Conservation (phyloP, 2,329 filamentous ascomycete species). For the Xylariaceae sp. region DNA sequence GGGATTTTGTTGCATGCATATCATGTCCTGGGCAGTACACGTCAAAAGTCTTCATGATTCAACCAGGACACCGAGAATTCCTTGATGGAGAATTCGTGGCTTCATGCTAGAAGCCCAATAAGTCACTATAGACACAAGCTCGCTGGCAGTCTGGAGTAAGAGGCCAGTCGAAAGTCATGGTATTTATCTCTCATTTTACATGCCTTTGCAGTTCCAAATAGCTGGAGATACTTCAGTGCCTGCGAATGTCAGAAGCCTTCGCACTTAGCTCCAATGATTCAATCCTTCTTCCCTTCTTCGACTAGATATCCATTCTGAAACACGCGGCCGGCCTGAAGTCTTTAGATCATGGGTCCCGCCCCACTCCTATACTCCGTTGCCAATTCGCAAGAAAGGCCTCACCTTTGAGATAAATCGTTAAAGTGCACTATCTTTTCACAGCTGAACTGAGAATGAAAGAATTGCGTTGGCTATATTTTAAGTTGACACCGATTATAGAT, state of each 20-base stretch:
- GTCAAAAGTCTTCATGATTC: too few species aligned
- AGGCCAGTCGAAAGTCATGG: too few species aligned
- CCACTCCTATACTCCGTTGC: slow-evolving; percentile 2
- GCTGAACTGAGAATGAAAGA: not conserved
- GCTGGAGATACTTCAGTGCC: not conserved
- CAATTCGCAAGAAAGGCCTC: slow-evolving; percentile 7
- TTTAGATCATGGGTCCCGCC: slow-evolving; percentile 1
- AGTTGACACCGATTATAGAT: not conserved
- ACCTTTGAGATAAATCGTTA: not conserved
- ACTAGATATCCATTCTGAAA: slow-evolving; percentile 21
- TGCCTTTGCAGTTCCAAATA: not conserved
- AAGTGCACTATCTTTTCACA: too few species aligned
- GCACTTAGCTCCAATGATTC: not conserved
- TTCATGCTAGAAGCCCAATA: not conserved
- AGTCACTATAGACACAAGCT: not conserved
- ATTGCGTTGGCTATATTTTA: too few species aligned
- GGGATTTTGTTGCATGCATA: too few species aligned
- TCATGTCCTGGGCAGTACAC: too few species aligned
- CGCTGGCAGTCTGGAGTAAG: not conserved
- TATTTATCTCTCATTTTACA: too few species aligned
- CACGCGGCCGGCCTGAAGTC: slow-evolving; percentile 9
- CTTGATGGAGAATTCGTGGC: not conserved
- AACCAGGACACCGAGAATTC: too few species aligned
- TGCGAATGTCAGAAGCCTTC: not conserved
- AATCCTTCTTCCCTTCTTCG: not conserved